phyloP scores from a whole-genome alignment of 2,329 filamentous ascomycete genomes.

The Talaromyces sp. region DNA sequence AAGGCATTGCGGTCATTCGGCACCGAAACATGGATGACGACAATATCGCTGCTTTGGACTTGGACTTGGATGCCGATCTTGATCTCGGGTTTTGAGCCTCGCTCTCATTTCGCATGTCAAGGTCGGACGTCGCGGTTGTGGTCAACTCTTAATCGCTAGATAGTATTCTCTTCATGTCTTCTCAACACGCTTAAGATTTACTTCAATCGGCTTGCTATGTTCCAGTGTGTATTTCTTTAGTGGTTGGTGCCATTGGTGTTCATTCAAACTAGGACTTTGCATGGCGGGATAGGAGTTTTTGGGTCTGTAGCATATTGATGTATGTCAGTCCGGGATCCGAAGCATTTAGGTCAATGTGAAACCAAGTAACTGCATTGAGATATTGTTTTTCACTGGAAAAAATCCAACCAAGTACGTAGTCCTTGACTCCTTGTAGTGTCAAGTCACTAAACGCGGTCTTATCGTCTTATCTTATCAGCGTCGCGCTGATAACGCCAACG shows the following conservation, averaged over 20 bases:
- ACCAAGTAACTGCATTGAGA: not conserved
- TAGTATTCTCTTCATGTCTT: not conserved
- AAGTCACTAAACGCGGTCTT: not conserved
- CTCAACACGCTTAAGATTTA: not conserved
- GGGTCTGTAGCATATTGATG: not conserved
- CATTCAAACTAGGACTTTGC: not conserved
- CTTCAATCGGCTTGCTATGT: not conserved
- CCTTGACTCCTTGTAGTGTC: no score
- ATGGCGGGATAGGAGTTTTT: not conserved
- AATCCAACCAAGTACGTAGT: no score
- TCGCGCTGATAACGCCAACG: slow-evolving; percentile 8
- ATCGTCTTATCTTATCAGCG: not conserved
- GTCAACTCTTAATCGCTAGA: not conserved
- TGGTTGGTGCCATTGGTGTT: not conserved
- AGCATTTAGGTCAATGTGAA: not conserved
- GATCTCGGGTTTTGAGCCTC: slow-evolving; percentile 39
- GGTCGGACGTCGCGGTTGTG: not conserved
- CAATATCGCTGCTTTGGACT: slow-evolving; percentile 79
- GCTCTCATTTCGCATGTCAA: not conserved
- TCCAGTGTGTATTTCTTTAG: not conserved
- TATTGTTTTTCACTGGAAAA: not conserved
- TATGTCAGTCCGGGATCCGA: not conserved
- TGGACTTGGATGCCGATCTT: slow-evolving; percentile 71
- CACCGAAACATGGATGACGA: slow-evolving; percentile 84
- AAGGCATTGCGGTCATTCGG: slow-evolving; percentile 60